Evolutionary conservation across 768 basidiomycete species (phyloP).

Genomic region (Lactarius quietus): DNA sequence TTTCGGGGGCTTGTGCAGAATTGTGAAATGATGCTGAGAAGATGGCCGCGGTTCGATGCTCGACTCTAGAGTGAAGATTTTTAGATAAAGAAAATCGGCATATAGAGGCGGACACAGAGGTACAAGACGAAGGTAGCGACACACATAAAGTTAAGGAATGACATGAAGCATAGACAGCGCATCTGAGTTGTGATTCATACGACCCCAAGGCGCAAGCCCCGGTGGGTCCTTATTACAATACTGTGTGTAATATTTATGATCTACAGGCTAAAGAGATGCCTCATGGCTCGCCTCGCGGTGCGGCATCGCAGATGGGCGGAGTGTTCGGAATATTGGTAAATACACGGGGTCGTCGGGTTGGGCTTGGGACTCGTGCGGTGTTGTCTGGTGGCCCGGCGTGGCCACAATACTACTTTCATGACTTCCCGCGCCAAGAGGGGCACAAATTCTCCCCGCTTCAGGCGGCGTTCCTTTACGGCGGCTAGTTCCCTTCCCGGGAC

Average conservation of each 20-base stretch:
- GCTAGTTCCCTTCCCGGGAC: slow-evolving; percentile 32
- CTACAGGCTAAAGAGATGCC: background rate
- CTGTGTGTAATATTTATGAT: background rate
- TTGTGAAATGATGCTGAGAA: background rate
- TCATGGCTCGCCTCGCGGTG: background rate
- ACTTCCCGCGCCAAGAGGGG: background rate
- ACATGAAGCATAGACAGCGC: background rate
- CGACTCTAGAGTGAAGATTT: background rate
- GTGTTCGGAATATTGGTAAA: background rate
- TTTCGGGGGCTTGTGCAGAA: background rate
- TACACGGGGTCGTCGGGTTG: background rate
- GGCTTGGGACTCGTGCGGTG: background rate
- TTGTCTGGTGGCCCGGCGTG: background rate
- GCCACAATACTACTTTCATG: background rate
- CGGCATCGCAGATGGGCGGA: background rate
- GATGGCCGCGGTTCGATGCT: background rate
- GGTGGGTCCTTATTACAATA: background rate
- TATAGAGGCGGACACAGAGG: background rate
- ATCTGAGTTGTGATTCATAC: background rate
- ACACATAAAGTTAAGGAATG: background rate
- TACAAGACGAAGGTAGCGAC: background rate
- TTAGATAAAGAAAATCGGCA: background rate
- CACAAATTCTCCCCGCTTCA: background rate
- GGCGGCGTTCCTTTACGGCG: background rate
- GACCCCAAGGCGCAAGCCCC: background rate